Conservation (phyloP, 345 rosid species). For the Eucalyptus marginata region DNA sequence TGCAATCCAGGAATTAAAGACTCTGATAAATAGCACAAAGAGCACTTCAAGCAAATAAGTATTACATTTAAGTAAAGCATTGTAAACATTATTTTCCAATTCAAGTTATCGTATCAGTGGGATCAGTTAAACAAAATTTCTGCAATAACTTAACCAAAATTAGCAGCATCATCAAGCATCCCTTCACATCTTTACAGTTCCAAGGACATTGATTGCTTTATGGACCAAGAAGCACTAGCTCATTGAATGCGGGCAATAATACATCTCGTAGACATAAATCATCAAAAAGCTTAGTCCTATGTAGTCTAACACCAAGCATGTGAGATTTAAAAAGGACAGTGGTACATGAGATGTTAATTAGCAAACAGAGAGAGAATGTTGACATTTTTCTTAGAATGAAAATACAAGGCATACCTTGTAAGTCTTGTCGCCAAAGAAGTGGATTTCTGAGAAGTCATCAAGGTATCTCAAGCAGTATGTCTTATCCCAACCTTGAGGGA, state of each 20-base stretch:
- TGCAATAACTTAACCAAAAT: not conserved
- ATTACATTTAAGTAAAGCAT: not conserved
- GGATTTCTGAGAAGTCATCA: slow-evolving; percentile 66
- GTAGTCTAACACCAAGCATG: not conserved
- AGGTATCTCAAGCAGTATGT: slow-evolving; percentile 93
- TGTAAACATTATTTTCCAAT: not conserved
- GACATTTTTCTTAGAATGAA: not conserved
- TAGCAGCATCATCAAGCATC: not conserved
- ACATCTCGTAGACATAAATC: not conserved
- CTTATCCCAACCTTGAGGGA: slow-evolving; percentile 98
- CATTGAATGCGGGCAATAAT: not conserved
- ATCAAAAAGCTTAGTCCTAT: not conserved
- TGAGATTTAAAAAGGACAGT: not conserved
- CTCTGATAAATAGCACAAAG: not conserved
- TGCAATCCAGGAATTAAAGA: not conserved
- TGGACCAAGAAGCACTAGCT: not conserved
- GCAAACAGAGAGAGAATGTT: not conserved
- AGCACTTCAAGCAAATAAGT: not conserved
- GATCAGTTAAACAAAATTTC: not conserved
- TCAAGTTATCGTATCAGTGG: not conserved
- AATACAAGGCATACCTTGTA: slow-evolving; percentile 44
- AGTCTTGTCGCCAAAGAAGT: slow-evolving; percentile 99
- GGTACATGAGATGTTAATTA: not conserved
- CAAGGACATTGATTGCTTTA: not conserved
- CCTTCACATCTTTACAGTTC: not conserved